Evolutionary conservation across 257 asterid species (phyloP), one percentile per base, ranked within the genome.

Genomic region (Thymus mandschuricus): DNA sequence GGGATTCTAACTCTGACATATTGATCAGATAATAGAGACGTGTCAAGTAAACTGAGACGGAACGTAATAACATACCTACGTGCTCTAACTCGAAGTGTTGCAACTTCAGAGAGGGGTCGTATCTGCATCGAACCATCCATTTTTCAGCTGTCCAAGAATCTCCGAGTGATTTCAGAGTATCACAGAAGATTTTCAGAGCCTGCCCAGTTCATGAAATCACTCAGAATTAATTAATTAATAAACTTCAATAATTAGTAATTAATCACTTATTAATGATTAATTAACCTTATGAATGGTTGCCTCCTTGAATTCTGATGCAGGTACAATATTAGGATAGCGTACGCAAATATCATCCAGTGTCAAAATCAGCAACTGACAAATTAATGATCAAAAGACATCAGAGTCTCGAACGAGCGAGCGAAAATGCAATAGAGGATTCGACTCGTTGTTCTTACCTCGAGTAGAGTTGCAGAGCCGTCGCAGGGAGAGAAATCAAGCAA

Each of bases 401-500:
- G 6, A 38, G 41, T 21, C 21, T 21, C 21, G 21, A 21, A 21
- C 21, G 21, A 21, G 21, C 21, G 21, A 21, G 21, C 21, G 21
- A 21, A 21, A 21, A 21, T 21, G 21, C 21, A 21, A 21, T 21
- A 21, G 21, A 21, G 21, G 21, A 21, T 21, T 21, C 21, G 21
- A 21, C 21, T 21, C 21, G 21, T 21, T 21, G 21, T 21, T 21
- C 4, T 31, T 66, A 90, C 98, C 97, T 94, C 88, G 58, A 77
- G 79, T 43, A 83, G 75, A 31, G 95, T 73, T 64, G 87, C 88
- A 45, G 97, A 84, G 60, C 85, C 88, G 15, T 38, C 58, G 15
- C 95, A 89, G 41, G 99, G 99, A 73, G 90, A 73, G 60, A 94
- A 76, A 76, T 94, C 99, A 2, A 94, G 88, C 75, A 89, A 82